Evolutionary conservation across 257 asterid species (phyloP).

Genomic region (Primulina eburnea): DNA sequence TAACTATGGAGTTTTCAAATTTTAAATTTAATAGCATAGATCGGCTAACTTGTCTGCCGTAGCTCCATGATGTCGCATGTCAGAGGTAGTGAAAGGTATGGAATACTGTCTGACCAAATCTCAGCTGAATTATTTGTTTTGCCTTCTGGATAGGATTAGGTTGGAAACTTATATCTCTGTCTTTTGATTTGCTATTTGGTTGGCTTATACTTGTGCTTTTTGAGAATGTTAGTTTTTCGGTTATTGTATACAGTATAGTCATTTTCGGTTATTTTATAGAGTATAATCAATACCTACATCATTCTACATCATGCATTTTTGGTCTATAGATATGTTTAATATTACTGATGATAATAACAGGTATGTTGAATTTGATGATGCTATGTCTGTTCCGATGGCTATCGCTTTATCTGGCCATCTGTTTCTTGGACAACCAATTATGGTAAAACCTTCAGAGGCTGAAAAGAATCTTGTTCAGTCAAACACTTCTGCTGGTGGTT

Average conservation of each 20-base stretch:
- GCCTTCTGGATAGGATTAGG: background rate
- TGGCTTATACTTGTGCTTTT: slow-evolving; percentile 3
- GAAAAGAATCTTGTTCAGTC: slow-evolving; percentile 98
- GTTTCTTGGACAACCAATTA: slow-evolving; percentile 94
- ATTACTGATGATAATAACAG: slow-evolving; percentile 38
- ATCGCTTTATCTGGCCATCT: slow-evolving; percentile 91
- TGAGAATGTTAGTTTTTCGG: background rate
- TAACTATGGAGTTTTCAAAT: background rate
- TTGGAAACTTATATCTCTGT: slow-evolving; percentile 9
- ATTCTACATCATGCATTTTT: slow-evolving; percentile 5
- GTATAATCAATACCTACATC: background rate
- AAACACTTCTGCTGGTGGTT: slow-evolving; percentile 60
- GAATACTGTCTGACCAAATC: background rate
- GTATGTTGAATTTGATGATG: slow-evolving; percentile 94
- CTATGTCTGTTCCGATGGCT: slow-evolving; percentile 98
- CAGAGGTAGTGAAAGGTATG: slow-evolving; percentile 10
- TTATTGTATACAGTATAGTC: background rate
- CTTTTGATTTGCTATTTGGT: slow-evolving; percentile 3
- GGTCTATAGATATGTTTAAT: background rate
- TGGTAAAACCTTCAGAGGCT: slow-evolving; percentile 99
- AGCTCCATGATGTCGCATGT: background rate
- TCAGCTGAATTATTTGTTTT: slow-evolving; percentile 6
- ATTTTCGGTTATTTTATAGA: background rate
- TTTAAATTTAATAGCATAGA: background rate
- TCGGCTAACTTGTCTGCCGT: background rate